Evolutionary conservation across 768 basidiomycete species (phyloP).

Genomic region (Pleurotus djamor): DNA sequence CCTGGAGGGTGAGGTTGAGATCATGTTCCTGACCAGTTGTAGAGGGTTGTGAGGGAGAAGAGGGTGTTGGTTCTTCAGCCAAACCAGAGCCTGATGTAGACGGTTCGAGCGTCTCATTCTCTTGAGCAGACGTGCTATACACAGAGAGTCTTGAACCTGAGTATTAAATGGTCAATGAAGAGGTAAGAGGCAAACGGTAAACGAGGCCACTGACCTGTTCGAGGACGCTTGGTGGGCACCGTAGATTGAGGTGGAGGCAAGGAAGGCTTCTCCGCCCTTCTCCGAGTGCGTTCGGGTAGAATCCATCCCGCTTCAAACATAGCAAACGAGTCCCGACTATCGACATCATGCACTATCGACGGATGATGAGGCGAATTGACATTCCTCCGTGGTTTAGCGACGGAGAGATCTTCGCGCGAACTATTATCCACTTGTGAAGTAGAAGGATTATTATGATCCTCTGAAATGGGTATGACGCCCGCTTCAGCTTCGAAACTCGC

Average conservation of each 20-base stretch:
- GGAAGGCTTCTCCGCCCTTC: conserved; percentile 51
- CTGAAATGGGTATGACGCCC: conserved; percentile 1
- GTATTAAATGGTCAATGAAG: conserved; percentile 31
- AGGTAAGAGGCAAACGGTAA: neutral
- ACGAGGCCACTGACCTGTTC: conserved; percentile 30
- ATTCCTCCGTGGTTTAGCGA: conserved; percentile 12
- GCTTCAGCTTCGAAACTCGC: conserved; percentile 37
- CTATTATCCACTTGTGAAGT: neutral
- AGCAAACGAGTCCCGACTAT: conserved; percentile 70
- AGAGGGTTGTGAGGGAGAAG: neutral
- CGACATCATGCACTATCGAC: conserved; percentile 68
- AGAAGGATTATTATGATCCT: neutral
- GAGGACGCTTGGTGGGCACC: conserved; percentile 49
- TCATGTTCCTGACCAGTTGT: conserved; percentile 6
- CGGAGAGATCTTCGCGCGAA: conserved; percentile 16
- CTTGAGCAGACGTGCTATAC: conserved; percentile 8
- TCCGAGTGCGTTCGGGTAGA: conserved; percentile 67
- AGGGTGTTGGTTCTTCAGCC: neutral
- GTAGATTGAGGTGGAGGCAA: conserved; percentile 43
- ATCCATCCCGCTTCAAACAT: conserved; percentile 91
- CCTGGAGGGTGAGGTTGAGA: conserved; percentile 6
- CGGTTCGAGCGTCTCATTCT: conserved; percentile 8
- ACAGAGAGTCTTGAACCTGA: conserved; percentile 1
- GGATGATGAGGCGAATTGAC: conserved; percentile 24
- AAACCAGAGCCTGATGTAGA: neutral